Base-by-base conservation (phyloP, 1,284 basidiomycete genomes). In the Sanghuangporus sanghuang region DNA sequence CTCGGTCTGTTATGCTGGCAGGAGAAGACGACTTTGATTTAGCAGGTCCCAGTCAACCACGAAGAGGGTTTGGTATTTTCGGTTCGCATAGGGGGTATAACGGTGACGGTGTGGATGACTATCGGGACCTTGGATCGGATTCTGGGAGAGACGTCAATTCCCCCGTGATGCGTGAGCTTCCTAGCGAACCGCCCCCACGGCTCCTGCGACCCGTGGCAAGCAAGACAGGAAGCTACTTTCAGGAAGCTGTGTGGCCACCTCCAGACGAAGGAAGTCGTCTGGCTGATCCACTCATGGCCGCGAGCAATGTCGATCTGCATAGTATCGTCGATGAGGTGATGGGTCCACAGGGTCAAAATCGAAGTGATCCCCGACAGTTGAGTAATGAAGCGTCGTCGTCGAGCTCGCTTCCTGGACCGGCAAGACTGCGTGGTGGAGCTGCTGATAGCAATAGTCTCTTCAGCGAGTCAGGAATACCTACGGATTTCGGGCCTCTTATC, bases 281-380 rank as follows among this genome's bases (percentile, higher is more conserved):
- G 61, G 74, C 79, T 59, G 83, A 84, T 67, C 80, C 81, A 1
- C 71, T 82, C 61, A 67, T 77, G 23, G 67, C 70, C 0, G 68
- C 72, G 18, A 74, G 72, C 49, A 67, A 74, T 4, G 73, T 76
- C 46, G 76, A 82, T 59, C 72, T 84, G 2, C 61, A 69, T 7
- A 70, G 71, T 6, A 83, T 85, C 65, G 76, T 85, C 11, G 79
- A 82, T 59, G 77, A 81, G 59, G 77, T 84, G 4, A 84, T 85
- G 83, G 83, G 83, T 3, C 75, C 77, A 2, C 67, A 67, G 35
- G 23, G 35, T 27, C 52, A 40, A 6, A 32, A 4, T 5, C 27
- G 5, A 32, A 32, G 27, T 32, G 27, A 5, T 32, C 23, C 46
- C 6, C 12, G 12, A 21, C 60, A 14, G 21, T 53, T 40, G 12